Base-by-base conservation (phyloP, 2,329 filamentous ascomycete genomes). In the Endoconidiophora laricicola region DNA sequence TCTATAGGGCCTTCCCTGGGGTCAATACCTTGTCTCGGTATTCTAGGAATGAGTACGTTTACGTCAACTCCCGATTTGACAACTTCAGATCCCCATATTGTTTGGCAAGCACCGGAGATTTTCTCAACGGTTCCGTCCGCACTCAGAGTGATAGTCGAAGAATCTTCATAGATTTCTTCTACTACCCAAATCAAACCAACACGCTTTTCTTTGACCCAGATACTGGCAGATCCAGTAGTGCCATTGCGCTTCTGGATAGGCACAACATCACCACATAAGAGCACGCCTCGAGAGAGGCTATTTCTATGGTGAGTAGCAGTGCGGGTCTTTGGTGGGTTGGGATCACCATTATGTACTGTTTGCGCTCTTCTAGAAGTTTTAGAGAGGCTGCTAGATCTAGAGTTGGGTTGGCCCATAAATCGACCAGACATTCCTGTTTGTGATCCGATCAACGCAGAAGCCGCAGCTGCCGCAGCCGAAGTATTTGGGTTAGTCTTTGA, bases 141-240 rank as follows among this genome's bases (percentile, higher is more conserved):
- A 60, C 93, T 84, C 18, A 94, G 72, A 9, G 71, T 73, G 41
- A 98, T 66, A 54, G 78, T 76, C 3, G 85, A 87, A 38, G 91
- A 81, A 61, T 98, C 88, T 65, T 98, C 91, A 50, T 90, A 86
- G 54, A 98, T 96, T 65, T 98, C 91, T 63, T 98, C 91, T 2
- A 98, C 67, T 6, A 98, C 91, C 91, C 91, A 98, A 54, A 98
- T 96, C 53, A 98, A 67, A 7, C 90, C 88, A 48, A 86, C 80
- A 45, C 82, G 78, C 65, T 98, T 98, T 64, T 98, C 91, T 68
- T 98, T 98, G 3, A 98, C 91, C 91, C 91, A 98, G 38, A 98
- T 69, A 64, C 88, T 96, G 37, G 91, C 91, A 52, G 91, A 88
- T 2, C 91, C 91, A 3, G 82, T 90, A 9, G 82, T 77, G 3